Evolutionary conservation across 2,329 filamentous ascomycete species (phyloP).

Genomic region (Cladobotryum protrusum): DNA sequence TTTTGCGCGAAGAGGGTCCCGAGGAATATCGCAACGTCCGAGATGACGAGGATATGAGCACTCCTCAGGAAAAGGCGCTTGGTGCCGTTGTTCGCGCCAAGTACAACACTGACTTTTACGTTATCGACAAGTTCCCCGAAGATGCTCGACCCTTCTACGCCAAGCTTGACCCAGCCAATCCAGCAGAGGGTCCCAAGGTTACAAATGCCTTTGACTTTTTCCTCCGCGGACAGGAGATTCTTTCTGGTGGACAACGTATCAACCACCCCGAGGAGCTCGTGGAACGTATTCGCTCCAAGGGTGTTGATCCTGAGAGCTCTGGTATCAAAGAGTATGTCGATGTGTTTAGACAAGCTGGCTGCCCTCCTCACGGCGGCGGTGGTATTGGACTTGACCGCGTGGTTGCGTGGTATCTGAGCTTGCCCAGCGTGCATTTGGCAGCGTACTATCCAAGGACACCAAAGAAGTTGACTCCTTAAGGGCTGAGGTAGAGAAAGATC

Average conservation of each 20-base stretch:
- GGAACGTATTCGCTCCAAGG: constrained; percentile 69
- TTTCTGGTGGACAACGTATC: constrained; percentile 88
- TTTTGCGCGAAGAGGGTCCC: constrained; percentile 68
- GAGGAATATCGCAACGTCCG: constrained; percentile 59
- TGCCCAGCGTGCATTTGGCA: constrained; percentile 54
- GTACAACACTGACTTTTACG: constrained; percentile 93
- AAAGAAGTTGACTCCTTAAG: constrained; percentile 50
- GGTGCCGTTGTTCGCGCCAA: constrained; percentile 81
- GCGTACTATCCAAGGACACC: constrained; percentile 55
- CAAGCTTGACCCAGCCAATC: constrained; percentile 59
- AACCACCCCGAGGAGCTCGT: constrained; percentile 72
- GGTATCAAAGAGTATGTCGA: constrained; percentile 89
- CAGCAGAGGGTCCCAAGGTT: constrained; percentile 47
- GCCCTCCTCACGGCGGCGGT: constrained; percentile 62
- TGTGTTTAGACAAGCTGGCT: constrained; percentile 72
- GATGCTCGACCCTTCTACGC: constrained; percentile 86
- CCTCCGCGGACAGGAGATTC: constrained; percentile 85
- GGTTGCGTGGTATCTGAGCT: constrained; percentile 57
- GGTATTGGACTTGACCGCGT: constrained; percentile 54
- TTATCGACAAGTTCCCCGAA: constrained; percentile 93
- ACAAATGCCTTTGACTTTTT: constrained; percentile 77
- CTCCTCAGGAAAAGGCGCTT: constrained; percentile 80
- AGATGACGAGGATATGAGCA: constrained; percentile 75
- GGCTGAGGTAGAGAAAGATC: not conserved
- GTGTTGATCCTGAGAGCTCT: constrained; percentile 66